Conservation (phyloP, 78 protist genomes). For the Dictyostelium citrinum region DNA sequence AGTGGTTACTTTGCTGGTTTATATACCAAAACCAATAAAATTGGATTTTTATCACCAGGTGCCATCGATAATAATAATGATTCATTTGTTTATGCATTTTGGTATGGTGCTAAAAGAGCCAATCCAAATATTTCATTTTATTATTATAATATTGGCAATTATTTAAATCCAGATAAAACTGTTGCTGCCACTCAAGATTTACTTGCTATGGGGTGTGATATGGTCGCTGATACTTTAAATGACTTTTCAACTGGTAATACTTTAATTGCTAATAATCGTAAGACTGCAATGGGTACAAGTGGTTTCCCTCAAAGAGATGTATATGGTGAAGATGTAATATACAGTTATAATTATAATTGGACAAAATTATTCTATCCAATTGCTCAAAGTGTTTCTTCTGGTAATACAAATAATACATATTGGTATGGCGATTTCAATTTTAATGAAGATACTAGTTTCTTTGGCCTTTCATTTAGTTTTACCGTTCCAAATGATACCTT, state of each 20-base stretch:
- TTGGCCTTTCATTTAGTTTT: background rate
- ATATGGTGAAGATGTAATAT: background rate
- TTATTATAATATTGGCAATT: background rate
- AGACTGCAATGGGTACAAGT: background rate
- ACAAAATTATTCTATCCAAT: background rate
- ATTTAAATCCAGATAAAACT: background rate
- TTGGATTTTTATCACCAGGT: conserved; percentile 18
- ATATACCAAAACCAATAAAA: background rate
- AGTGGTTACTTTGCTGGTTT: conserved; percentile 28
- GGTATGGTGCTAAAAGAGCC: background rate
- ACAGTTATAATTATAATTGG: conserved; percentile 6
- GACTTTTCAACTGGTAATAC: background rate
- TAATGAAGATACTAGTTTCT: background rate
- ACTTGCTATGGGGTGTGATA: conserved; percentile 2
- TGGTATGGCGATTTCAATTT: background rate
- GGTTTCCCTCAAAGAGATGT: conserved; percentile 12
- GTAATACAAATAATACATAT: background rate
- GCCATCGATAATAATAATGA: background rate
- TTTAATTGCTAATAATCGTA: background rate
- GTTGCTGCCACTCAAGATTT: background rate
- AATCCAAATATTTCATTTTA: background rate
- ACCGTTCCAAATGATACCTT: background rate
- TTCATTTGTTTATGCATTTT: background rate
- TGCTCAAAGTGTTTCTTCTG: background rate
- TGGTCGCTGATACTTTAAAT: background rate